Percentiles rank a stretch among this genome's conserved stretches.
phyloP scores from a whole-genome alignment of 1,139 yeast genomes.

The Saccharomyces uvarum region DNA sequence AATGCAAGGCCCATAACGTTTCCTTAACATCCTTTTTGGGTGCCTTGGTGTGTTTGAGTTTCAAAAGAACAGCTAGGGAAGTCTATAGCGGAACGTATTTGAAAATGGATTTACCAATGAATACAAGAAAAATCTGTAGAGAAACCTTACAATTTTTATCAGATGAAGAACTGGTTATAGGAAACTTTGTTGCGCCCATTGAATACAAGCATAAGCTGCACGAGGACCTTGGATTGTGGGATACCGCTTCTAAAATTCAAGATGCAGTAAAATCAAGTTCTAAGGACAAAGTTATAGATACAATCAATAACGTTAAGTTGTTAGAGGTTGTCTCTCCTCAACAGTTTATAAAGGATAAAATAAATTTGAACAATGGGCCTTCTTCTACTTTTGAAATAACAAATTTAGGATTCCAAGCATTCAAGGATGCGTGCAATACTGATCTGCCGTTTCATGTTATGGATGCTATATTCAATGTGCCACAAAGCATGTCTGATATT shows the following conservation, averaged over 20 bases:
- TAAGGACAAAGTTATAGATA: slow-evolving; percentile 10
- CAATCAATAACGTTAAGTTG: slow-evolving; percentile 19
- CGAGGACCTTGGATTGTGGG: slow-evolving; percentile 14
- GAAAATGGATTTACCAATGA: slow-evolving; percentile 24
- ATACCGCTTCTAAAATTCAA: slow-evolving; percentile 13
- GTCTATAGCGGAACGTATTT: slow-evolving; percentile 13
- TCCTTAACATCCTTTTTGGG: slow-evolving; percentile 23
- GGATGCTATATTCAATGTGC: slow-evolving; percentile 27
- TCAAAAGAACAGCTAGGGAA: slow-evolving; percentile 8
- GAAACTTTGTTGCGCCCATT: slow-evolving; percentile 21
- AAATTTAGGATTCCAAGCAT: slow-evolving; percentile 25
- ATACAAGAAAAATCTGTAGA: slow-evolving; percentile 18
- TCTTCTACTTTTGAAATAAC: slow-evolving; percentile 28
- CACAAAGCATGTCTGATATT: slow-evolving; percentile 22
- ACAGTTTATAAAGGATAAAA: slow-evolving; percentile 15
- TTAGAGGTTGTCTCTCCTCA: slow-evolving; percentile 21
- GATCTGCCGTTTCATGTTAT: slow-evolving; percentile 12
- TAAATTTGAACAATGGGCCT: slow-evolving; percentile 16
- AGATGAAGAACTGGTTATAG: slow-evolving; percentile 13
- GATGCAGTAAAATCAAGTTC: slow-evolving; percentile 7
- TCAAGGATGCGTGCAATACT: slow-evolving; percentile 8
- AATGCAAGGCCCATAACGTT: slow-evolving; percentile 19
- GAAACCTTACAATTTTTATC: slow-evolving; percentile 6
- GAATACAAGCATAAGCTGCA: slow-evolving; percentile 10
- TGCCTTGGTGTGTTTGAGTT: slow-evolving; percentile 13